Evolutionary conservation across 148 eudicot species (phyloP), one percentile per base, ranked within the genome.

Genomic region (Euryodendron excelsum): DNA sequence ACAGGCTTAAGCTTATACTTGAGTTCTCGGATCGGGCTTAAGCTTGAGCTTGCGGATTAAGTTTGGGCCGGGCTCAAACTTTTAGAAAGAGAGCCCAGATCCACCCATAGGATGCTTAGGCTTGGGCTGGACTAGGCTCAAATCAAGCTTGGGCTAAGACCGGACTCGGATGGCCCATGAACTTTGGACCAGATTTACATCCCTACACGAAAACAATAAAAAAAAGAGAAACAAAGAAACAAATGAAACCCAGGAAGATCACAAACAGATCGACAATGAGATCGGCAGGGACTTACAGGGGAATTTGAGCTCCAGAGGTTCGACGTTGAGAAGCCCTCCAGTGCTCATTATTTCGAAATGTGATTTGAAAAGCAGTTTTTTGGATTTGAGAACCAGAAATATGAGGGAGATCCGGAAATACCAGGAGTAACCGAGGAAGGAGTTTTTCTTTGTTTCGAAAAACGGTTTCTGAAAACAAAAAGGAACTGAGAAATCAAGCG

Each of bases 291-390:
- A 69, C 69, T 72, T 79, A 91, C 94, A 84, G 1, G 83, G 80
- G 72, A 91, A 91, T 60, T 89, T 87, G 82, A 91, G 86, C 80
- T 91, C 94, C 3, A 83, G 12, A 34, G 94, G 94, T 58, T 91
- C 92, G 82, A 91, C 82, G 74, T 34, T 83, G 79, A 91, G 91
- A 87, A 91, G 94, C 79, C 87, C 92, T 76, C 87, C 87, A 44
- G 90, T 82, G 82, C 87, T 90, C 93, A 90, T 81, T 48, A 78
- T 69, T 47, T 8, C 21, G n/a, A 25, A 69, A 69, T 47, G 73
- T 25, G 52, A 45, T 23, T 8, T 11, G 18, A n/a, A 68, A 68
- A 41, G 31, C 20, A 20, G 27, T 27, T 13, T 30, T 61, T 20
- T 18, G 8, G 4, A 30, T 73, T 82, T 55, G 61, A 28, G 65